Percentiles rank a stretch among this genome's conserved stretches.
Evolutionary conservation across 257 asterid species (phyloP).

Genomic region (Anisodus acutangulus): DNA sequence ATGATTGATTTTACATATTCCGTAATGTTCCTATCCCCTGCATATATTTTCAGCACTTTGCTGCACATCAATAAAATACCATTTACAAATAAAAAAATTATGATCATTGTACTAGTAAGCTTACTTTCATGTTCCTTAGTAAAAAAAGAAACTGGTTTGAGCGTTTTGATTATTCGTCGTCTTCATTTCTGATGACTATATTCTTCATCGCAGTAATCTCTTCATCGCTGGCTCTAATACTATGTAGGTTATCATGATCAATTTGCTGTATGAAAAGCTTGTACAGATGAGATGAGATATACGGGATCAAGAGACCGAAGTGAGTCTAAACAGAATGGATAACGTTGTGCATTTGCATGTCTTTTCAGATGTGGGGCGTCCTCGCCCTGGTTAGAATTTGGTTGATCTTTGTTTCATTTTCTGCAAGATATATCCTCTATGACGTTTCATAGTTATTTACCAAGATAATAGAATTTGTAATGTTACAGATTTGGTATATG

Average conservation of each 20-base stretch:
- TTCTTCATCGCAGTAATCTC: background rate
- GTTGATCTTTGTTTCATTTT: slow-evolving; percentile 21
- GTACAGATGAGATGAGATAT: background rate
- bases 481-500: background rate
- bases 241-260: background rate
- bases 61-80: background rate
- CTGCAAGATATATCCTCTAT: slow-evolving; percentile 11
- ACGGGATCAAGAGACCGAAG: background rate
- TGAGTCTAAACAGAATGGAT: background rate
- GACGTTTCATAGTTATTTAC: background rate
- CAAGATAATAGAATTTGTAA: background rate
- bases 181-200: background rate
- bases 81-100: background rate
- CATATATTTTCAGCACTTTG: too few species aligned
- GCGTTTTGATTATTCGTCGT: background rate
- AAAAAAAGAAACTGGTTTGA: background rate
- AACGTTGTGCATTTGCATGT: background rate
- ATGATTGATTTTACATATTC: background rate
- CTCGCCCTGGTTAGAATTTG: slow-evolving; percentile 18
- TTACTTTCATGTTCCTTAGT: background rate
- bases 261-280: background rate
- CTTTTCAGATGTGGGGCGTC: background rate
- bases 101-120: background rate
- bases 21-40: background rate
- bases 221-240: background rate